These are phyloP conservation scores for Hymenoscyphus occultus DNA, from an alignment of 2,329 filamentous ascomycete species.

Conservation along the genomic window DNA sequence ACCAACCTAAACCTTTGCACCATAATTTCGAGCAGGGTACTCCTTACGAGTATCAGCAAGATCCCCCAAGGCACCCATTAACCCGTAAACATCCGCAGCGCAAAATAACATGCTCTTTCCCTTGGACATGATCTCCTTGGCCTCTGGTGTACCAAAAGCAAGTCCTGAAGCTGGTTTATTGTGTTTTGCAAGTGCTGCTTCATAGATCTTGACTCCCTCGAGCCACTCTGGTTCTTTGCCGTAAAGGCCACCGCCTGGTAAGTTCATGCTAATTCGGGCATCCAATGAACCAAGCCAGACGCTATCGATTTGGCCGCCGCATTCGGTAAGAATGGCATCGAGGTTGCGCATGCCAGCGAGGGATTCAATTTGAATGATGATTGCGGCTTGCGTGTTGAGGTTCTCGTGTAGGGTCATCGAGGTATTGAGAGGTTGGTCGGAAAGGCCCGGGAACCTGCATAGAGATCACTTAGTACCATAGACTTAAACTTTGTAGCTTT, in stretches of 20 bases:
- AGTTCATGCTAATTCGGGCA: conserved; percentile 44
- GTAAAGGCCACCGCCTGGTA: conserved; percentile 34
- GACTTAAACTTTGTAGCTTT: neutral
- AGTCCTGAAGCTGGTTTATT: conserved; percentile 40
- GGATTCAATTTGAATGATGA: conserved; percentile 49
- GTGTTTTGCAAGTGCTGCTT: conserved; percentile 44
- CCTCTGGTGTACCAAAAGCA: conserved; percentile 27
- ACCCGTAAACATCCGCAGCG: conserved; percentile 14
- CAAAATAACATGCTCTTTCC: conserved; percentile 29
- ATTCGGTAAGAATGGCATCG: conserved; percentile 47
- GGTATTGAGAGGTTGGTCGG: conserved; percentile 38
- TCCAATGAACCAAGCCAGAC: conserved; percentile 48
- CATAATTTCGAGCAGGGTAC: conserved; percentile 9
- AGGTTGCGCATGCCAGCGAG: conserved; percentile 45
- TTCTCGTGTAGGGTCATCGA: conserved; percentile 39
- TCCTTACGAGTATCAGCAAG: conserved; percentile 5
- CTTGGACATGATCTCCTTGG: conserved; percentile 17
- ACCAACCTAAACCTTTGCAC: neutral
- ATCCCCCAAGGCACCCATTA: conserved; percentile 13
- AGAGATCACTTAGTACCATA: neutral
- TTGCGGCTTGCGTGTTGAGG: conserved; percentile 46
- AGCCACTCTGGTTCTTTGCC: conserved; percentile 44
- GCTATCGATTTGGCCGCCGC: conserved; percentile 44
- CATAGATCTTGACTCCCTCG: conserved; percentile 40
- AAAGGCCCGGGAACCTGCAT: conserved; percentile 39